phyloP scores from a whole-genome alignment of 306 rosid species.

The Astragalus glycyphyllos region DNA sequence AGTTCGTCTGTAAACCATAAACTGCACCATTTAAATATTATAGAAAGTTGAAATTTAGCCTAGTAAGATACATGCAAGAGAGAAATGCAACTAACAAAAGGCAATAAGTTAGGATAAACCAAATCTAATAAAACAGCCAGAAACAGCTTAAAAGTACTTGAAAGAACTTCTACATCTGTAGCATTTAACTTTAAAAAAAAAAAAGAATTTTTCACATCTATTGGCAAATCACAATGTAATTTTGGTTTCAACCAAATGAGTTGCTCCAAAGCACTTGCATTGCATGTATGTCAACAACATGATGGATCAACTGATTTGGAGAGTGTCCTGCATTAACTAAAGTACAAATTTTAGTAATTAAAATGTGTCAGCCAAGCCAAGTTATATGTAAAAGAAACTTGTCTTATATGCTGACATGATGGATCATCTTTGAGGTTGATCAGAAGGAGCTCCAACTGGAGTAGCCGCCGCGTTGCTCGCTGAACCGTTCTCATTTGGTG shows the following conservation, averaged over 20 bases:
- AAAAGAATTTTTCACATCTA: conserved; percentile 38
- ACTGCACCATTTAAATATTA: too few relatives aligned
- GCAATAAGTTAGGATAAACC: conserved; percentile 37
- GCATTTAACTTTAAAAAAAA: conserved; percentile 34
- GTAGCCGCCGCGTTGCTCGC: conserved; percentile 67
- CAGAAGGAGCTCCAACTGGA: conserved; percentile 87
- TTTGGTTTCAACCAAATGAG: conserved; percentile 44
- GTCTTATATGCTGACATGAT: conserved; percentile 46
- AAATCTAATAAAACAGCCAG: conserved; percentile 28
- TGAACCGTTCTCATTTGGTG: conserved; percentile 88
- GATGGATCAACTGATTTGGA: conserved; percentile 38
- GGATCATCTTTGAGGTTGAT: conserved; percentile 83
- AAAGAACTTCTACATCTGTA: conserved; percentile 39
- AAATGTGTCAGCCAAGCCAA: conserved; percentile 45
- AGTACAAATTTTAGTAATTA: conserved; percentile 39
- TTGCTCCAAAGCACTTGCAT: conserved; percentile 37
- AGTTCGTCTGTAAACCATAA: too few relatives aligned
- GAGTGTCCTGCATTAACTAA: conserved; percentile 38
- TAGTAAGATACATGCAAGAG: neutral
- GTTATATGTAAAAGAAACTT: conserved; percentile 80
- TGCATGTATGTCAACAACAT: conserved; percentile 7
- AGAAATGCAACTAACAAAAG: neutral
- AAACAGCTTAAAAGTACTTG: conserved; percentile 31
- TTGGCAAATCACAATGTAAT: conserved; percentile 42
- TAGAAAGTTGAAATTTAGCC: neutral